Evolutionary conservation across 2,329 filamentous ascomycete species (phyloP), one percentile per base, ranked within the genome.

Genomic region (Knufia petricola): DNA sequence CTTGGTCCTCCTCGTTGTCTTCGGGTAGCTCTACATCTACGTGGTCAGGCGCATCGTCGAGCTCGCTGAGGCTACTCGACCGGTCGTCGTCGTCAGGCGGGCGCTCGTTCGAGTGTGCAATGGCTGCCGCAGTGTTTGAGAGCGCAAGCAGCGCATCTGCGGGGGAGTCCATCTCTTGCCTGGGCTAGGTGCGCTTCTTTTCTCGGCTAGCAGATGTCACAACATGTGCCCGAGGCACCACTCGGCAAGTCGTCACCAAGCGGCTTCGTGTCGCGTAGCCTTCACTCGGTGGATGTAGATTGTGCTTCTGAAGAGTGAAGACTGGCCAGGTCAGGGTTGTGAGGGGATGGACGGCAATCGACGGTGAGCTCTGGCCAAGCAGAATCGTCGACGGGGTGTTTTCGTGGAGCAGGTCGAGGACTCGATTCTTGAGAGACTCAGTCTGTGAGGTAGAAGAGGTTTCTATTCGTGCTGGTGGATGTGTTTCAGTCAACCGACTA

Each of bases 51-150:
- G 86, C 82, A 60, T 94, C 86, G 61, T 89, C 88, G 49, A 94
- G 85, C 60, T 95, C 90, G 69, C 87, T 95, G 59, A 96, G 75
- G 60, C 88, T 92, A 66, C 90, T 96, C 32, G 89, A 95, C 46
- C 85, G 75, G 63, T 81, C 82, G 15, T 47, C 44, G 64, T 84
- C 85, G 60, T 82, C 80, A 58, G 66, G 63, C 52, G 67, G 57
- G 46, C 61, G 59, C 55, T 77, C 76, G 60, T 68, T 67, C 58
- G 63, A 54, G 51, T 61, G 56, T 32, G 59, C 61, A 46, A 64
- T 51, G 40, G 63, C 63, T 39, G 59, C 56, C 48, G 61, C 63
- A 26, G 61, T 61, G 52, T 63, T 52, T 60, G 62, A 59, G 59
- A 65, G 56, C 58, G 63, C 54, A 59, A 62, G 56, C 19, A 59